Base-by-base conservation (phyloP, 1,284 basidiomycete species). In the Ganoderma lingzhi region DNA sequence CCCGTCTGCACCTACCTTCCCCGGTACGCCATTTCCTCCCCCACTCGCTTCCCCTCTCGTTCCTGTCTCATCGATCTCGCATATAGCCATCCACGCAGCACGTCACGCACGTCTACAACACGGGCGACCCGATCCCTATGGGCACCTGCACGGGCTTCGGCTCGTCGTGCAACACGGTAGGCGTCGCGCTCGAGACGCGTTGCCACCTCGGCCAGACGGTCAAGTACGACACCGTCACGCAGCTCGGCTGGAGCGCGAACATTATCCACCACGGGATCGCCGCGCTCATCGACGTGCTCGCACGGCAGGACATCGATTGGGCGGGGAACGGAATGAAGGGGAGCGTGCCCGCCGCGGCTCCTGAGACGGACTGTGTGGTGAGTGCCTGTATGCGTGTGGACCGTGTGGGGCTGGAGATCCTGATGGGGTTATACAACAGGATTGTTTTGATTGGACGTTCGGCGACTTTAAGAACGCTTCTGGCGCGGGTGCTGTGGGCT, bases 1-100 rank as follows among this genome's bases (percentile, higher is more conserved):
- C 82, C 55, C 88, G 97, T n/a, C 84, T 99, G 30, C 98, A 99
- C 81, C 86, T 99, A 8, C 97, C 97, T 0, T 86, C 86, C 63
- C 91, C 93, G 0, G 92, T 93, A 78, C 73, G 89, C 35, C 66
- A 17, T 15, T 10, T n/a, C n/a, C 17, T 41, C 39, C 39, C n/a
- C n/a, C n/a, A n/a, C n/a, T n/a, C n/a, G n/a, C n/a, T n/a, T n/a
- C n/a, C n/a, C n/a, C n/a, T n/a, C n/a, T n/a, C n/a, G n/a, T n/a
- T n/a, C n/a, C n/a, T n/a, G n/a, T 28, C 48, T 51, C 9, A 23
- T 12, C 12, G 9, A 12, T 14, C n/a, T 14, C 23, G 6, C 35
- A 14, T 39, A 1, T 70, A 93, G 90, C 93, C 92, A 19, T 91
- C 90, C 1, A 87, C 85, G 2, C 89, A 91, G 10, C 93, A 94